These are phyloP conservation scores for Trypanosoma vivax DNA, from an alignment of 208 protist genomes.

Conservation along the genomic window DNA sequence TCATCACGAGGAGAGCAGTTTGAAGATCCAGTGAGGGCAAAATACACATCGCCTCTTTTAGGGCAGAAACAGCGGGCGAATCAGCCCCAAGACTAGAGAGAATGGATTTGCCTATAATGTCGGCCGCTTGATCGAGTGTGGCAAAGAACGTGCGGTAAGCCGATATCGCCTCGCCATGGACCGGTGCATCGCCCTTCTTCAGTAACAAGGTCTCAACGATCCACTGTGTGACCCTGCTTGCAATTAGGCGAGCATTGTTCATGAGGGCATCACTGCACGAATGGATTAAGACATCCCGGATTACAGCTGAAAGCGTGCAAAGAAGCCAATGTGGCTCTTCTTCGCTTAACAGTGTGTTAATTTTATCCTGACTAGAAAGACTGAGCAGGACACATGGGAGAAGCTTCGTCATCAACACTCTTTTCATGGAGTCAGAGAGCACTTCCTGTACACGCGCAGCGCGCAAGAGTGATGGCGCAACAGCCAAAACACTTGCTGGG, in stretches of 20 bases:
- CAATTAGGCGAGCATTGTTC: constrained; percentile 34
- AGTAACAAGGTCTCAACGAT: constrained; percentile 44
- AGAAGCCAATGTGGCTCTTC: constrained; percentile 31
- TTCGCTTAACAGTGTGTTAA: constrained; percentile 8
- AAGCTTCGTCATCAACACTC: constrained; percentile 24
- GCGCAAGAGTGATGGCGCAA: constrained; percentile 33
- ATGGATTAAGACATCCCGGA: constrained; percentile 32
- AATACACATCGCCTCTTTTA: constrained; percentile 52
- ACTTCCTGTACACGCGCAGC: constrained; percentile 19
- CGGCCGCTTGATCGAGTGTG: constrained; percentile 61
- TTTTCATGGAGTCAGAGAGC: constrained; percentile 21
- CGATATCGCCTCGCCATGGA: constrained; percentile 22
- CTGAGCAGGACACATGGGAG: constrained; percentile 30
- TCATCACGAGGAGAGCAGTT: constrained; percentile 56
- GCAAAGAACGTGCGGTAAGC: constrained; percentile 61
- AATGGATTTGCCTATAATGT: constrained; percentile 61
- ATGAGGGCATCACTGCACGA: constrained; percentile 19
- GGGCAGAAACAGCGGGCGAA: constrained; percentile 23
- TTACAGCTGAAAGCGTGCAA: constrained; percentile 48
- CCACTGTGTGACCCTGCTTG: constrained; percentile 37
- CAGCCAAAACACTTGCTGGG: constrained; percentile 20
- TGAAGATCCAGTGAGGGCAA: constrained; percentile 46
- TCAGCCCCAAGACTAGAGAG: constrained; percentile 30
- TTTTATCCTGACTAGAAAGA: constrained; percentile 9
- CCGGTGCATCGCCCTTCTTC: constrained; percentile 22